These are phyloP conservation scores for Daldinia decipiens DNA, from an alignment of 495 filamentous ascomycete genomes.

Conservation along the genomic window DNA sequence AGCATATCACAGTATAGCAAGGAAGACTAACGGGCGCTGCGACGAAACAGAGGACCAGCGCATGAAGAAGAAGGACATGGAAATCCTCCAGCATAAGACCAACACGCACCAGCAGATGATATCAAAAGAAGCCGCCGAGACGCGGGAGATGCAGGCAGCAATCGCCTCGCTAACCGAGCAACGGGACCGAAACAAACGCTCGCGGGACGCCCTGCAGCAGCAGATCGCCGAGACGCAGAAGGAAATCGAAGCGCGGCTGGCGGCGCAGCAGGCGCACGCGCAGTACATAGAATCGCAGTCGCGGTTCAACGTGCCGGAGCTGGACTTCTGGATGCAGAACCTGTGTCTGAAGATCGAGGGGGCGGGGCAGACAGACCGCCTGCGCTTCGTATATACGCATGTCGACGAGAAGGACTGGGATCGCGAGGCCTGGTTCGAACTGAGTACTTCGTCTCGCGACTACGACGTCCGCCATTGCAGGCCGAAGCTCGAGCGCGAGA, in stretches of 20 bases:
- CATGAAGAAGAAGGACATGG: constrained; percentile 87
- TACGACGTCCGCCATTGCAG: constrained; percentile 81
- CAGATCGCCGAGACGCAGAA: constrained; percentile 84
- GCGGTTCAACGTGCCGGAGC: constrained; percentile 86
- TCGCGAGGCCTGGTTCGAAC: constrained; percentile 91
- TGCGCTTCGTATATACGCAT: constrained; percentile 94
- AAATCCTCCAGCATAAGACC: constrained; percentile 80
- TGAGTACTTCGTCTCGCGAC: constrained; percentile 80
- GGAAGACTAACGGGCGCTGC: neutral
- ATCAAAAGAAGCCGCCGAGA: constrained; percentile 86
- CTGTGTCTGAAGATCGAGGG: constrained; percentile 91
- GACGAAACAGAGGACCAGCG: constrained; percentile 79
- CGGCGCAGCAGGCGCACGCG: constrained; percentile 62
- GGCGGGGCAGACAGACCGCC: constrained; percentile 79
- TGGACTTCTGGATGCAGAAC: constrained; percentile 94
- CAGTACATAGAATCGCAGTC: constrained; percentile 79
- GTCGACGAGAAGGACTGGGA: constrained; percentile 88
- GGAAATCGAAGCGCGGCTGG: constrained; percentile 65
- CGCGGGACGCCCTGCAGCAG: constrained; percentile 75
- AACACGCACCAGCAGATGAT: constrained; percentile 81
- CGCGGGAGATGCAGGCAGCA: constrained; percentile 82
- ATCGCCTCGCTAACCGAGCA: constrained; percentile 79
- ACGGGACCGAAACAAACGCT: constrained; percentile 76
- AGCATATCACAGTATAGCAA: neutral
- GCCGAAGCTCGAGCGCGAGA: constrained; percentile 80